Percentiles rank a stretch among this genome's conserved stretches.
Conservation (phyloP, 169 alveolate genomes). For the Plasmodium vinckei region DNA sequence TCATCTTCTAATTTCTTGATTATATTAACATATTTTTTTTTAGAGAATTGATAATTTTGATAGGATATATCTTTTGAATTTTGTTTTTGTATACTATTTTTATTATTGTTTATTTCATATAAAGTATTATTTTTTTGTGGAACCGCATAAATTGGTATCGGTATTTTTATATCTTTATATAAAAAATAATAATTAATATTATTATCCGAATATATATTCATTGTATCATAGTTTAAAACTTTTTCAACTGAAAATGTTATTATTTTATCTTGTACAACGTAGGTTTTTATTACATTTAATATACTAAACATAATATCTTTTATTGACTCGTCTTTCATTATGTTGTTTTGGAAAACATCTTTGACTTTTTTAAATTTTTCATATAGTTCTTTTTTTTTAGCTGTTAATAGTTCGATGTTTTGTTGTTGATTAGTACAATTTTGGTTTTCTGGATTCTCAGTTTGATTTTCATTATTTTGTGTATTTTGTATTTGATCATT, state of each 20-base stretch:
- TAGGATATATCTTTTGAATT: conserved; percentile 16
- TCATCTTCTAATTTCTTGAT: conserved; percentile 62
- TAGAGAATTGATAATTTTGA: conserved; percentile 21
- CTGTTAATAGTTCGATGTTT: conserved; percentile 26
- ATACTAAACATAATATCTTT: conserved; percentile 68
- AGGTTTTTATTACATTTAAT: conserved; percentile 68
- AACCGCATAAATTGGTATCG: conserved; percentile 63
- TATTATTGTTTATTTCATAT: conserved; percentile 33
- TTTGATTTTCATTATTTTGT: background rate
- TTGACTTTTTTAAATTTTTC: conserved; percentile 73
- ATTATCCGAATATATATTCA: conserved; percentile 50
- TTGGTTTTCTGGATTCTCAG: background rate
- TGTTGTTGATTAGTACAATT: conserved; percentile 9
- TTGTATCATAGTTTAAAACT: conserved; percentile 57
- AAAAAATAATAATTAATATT: conserved; percentile 47
- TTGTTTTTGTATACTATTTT: conserved; percentile 6
- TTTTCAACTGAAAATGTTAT: conserved; percentile 67
- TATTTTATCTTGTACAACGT: conserved; percentile 42
- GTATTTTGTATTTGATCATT: conserved; percentile 5
- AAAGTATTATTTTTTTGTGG: conserved; percentile 39
- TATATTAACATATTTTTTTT: conserved; percentile 37
- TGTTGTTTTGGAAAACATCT: conserved; percentile 45
- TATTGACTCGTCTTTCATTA: conserved; percentile 59
- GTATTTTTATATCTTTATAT: conserved; percentile 65
- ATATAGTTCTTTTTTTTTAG: conserved; percentile 65